Evolutionary conservation across 352 stramenopile species (phyloP).

Genomic region (Phytophthora europaea): DNA sequence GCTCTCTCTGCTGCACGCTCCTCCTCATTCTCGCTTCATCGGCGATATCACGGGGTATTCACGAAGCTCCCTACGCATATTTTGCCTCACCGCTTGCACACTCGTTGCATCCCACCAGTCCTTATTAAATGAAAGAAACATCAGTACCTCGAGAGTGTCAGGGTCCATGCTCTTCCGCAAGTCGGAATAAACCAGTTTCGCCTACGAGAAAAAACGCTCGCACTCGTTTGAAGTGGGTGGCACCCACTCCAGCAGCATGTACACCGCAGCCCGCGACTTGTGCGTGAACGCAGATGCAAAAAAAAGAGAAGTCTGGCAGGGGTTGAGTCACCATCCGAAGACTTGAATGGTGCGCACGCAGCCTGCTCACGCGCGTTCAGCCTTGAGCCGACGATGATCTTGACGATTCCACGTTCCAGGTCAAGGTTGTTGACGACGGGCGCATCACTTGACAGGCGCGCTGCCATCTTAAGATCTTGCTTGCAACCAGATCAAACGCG

Average conservation of each 20-base stretch:
- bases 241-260: neutral
- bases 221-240: neutral
- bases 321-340: neutral
- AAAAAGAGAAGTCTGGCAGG: neutral
- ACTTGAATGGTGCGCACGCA: neutral
- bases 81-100: no score
- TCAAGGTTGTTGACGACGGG: neutral
- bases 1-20: no score
- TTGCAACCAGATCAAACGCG: neutral
- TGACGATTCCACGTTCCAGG: neutral
- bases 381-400: neutral
- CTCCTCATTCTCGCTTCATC: no score
- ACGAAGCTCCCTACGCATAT: no score
- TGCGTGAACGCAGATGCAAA: neutral
- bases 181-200: neutral
- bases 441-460: neutral
- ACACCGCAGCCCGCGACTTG: neutral
- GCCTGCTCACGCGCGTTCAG: neutral
- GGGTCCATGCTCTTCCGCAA: neutral
- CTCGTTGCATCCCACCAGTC: no score
- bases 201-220: neutral
- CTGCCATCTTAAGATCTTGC: neutral
- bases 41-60: no score
- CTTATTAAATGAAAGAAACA: neutral
- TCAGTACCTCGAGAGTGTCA: no score